Evolutionary conservation across 441 rosid genomes (phyloP), one percentile per base, ranked within the genome.

Genomic region (Flueggea neowawraea): DNA sequence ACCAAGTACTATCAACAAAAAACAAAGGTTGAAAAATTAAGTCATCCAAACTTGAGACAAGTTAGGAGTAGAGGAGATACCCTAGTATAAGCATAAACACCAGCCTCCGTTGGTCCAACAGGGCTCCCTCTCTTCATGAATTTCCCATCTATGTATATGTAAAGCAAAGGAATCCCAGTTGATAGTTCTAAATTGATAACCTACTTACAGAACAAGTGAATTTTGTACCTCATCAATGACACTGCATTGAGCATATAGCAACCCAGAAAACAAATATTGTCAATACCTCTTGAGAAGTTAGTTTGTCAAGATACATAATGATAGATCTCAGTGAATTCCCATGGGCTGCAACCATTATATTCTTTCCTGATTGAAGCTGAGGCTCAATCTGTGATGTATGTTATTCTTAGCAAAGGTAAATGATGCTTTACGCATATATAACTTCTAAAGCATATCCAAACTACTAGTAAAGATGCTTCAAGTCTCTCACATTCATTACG

Each of bases 121-220:
- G 99, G 99, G 70, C 97, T 91, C 56, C 99, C 99, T 75, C 96
- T 86, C 71, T 89, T 77, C 22, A 83, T 78, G 86, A 94, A 94
- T 58, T 84, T 89, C 6, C 97, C 91, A 52, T 86, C 96, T 76
- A 86, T 87, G 73, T 83, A 83, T 59, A 95, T 89, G 84, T 95
- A 95, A 60, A 95, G 99, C 85, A 95, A 81, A 6, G 97, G 99
- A 55, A 91, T 73, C 66, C 99, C 99, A 1, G 99, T 95, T n/a
- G 99, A 89, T 47, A 91, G 64, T 73, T 95, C 97, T 48, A 95
- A 78, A 63, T 81, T 84, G 52, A 87, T 89, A 70, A 91, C 97
- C 97, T 91, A 76, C 55, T 43, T 6, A 43, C 10, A 43, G 12
- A 43, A 43, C 8, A 43, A 43, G 12, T 6, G 28, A 22, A 22